Evolutionary conservation across 768 basidiomycete species (phyloP).

Genomic region (Naganishia onofrii): DNA sequence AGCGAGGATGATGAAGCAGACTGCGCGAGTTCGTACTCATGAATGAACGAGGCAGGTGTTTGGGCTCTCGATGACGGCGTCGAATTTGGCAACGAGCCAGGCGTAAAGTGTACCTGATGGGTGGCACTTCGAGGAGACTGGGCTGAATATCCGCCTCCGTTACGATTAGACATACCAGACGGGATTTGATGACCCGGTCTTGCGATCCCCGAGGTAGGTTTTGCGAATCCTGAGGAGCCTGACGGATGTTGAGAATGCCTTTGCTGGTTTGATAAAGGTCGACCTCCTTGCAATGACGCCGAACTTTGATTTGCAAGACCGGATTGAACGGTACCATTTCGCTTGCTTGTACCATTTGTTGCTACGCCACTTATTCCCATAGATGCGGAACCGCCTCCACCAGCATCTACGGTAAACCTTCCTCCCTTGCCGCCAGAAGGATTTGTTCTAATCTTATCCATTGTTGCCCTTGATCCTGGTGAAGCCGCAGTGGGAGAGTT

Average conservation of each 20-base stretch:
- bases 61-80: constrained; percentile 10
- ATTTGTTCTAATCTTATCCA: constrained; percentile 26
- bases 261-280: background rate
- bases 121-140: constrained; percentile 3
- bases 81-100: constrained; percentile 12
- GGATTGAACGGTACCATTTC: background rate
- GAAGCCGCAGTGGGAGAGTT: background rate
- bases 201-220: background rate
- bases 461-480: background rate
- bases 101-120: constrained; percentile 13
- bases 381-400: background rate
- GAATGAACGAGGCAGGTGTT: constrained; percentile 7
- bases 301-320: background rate
- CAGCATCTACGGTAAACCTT: constrained; percentile 17
- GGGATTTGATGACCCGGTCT: constrained; percentile 5
- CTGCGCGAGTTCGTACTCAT: constrained; percentile 9
- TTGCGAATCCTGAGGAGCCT: background rate
- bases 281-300: background rate
- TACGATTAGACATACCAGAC: background rate
- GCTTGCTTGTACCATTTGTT: background rate
- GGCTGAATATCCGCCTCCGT: background rate
- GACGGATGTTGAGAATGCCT: background rate
- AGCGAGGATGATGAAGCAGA: background rate
- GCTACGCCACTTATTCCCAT: background rate
- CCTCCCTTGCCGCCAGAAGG: constrained; percentile 11